Percentiles rank a stretch among this genome's conserved stretches.
phyloP scores from a whole-genome alignment of 2,329 filamentous ascomycete species.

The Colletotrichum navitas region DNA sequence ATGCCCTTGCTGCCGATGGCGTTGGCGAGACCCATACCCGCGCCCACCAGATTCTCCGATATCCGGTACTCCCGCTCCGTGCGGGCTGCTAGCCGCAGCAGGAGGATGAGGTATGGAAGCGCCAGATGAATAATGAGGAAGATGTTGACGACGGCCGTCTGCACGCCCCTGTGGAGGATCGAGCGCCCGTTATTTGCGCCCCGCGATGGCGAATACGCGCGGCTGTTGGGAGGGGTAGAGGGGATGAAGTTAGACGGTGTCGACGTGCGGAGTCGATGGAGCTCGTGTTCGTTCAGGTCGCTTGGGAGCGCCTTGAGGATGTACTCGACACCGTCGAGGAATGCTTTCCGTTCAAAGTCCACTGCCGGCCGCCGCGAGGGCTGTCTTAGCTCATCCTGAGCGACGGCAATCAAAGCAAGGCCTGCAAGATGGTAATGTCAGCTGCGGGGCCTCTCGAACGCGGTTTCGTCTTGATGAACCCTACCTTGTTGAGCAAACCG shows the following conservation, averaged over 20 bases:
- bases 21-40: constrained; percentile 65
- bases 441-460: too few species aligned
- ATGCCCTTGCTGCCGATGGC: constrained; percentile 64
- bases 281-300: constrained; percentile 68
- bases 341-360: constrained; percentile 67
- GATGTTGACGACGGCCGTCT: constrained; percentile 66
- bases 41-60: constrained; percentile 67
- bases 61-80: constrained; percentile 77
- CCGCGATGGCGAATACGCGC: constrained; percentile 46
- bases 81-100: constrained; percentile 66
- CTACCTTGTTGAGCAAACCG: constrained; percentile 52
- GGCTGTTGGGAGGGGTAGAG: constrained; percentile 37
- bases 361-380: constrained; percentile 32
- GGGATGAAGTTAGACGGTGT: constrained; percentile 55
- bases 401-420: constrained; percentile 33
- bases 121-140: constrained; percentile 72
- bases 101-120: constrained; percentile 69
- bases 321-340: constrained; percentile 73
- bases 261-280: constrained; percentile 62
- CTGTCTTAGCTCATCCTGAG: constrained; percentile 36
- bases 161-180: constrained; percentile 70
- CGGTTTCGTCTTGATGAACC: background rate
- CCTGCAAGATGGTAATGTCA: constrained; percentile 16
- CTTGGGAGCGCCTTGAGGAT: constrained; percentile 72
- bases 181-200: constrained; percentile 50